phyloP scores from a whole-genome alignment of 306 rosid genomes.

The Citrullus colocynthis region DNA sequence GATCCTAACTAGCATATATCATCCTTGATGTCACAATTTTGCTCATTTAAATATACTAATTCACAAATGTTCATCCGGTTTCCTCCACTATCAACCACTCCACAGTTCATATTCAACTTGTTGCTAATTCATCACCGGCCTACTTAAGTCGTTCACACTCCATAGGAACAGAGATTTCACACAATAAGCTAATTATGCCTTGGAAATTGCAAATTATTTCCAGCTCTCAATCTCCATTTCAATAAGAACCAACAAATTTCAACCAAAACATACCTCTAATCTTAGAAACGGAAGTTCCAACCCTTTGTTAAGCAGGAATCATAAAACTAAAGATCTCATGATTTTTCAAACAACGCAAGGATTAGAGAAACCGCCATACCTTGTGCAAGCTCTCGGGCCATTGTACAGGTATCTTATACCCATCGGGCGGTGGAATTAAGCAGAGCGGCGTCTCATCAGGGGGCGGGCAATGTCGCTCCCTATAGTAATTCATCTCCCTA shows the following conservation, averaged over 20 bases:
- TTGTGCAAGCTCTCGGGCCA: constrained; percentile 96
- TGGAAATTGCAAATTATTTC: background rate
- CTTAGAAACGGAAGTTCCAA: background rate
- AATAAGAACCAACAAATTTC: background rate
- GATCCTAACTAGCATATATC: background rate
- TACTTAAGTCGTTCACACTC: background rate
- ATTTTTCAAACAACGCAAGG: background rate
- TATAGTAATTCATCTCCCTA: constrained; percentile 81
- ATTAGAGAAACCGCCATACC: constrained; percentile 26
- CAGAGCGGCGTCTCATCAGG: constrained; percentile 65
- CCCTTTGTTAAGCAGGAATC: background rate
- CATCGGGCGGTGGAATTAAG: constrained; percentile 67
- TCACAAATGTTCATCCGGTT: background rate
- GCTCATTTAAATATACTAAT: background rate
- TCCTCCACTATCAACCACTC: background rate
- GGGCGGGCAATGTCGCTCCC: constrained; percentile 82
- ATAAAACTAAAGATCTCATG: background rate
- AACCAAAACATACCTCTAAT: background rate
- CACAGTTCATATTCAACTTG: background rate
- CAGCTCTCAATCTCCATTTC: background rate
- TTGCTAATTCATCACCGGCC: background rate
- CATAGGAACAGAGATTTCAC: background rate
- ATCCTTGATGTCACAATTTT: background rate
- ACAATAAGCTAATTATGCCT: background rate
- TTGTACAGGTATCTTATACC: constrained; percentile 61